Evolutionary conservation across 2,329 filamentous ascomycete genomes (phyloP).

Genomic region (Colletotrichum gigasporum): DNA sequence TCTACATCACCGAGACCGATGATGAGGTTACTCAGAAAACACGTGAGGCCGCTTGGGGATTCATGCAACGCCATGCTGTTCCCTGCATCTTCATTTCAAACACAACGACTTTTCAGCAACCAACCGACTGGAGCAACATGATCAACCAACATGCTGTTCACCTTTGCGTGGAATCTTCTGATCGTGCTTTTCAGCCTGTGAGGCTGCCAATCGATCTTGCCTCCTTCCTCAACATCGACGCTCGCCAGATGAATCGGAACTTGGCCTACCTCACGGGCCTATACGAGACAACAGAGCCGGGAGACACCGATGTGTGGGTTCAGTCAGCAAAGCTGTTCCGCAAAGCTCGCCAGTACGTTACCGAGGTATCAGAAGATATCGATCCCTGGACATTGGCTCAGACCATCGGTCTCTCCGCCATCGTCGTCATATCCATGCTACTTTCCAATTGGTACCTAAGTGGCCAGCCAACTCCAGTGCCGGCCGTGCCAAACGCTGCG

Average conservation of each 20-base stretch:
- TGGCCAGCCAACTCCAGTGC: not conserved
- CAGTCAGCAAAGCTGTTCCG: constrained; percentile 13
- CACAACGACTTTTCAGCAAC: constrained; percentile 47
- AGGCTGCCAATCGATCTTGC: constrained; percentile 58
- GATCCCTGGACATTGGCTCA: constrained; percentile 12
- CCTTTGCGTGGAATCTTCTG: constrained; percentile 54
- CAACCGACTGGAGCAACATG: constrained; percentile 44
- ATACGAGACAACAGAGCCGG: constrained; percentile 31
- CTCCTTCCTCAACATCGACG: constrained; percentile 60
- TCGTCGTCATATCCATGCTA: constrained; percentile 1
- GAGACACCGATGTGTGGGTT: not conserved
- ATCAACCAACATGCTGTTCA: constrained; percentile 55
- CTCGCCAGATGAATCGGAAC: constrained; percentile 63
- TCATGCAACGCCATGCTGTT: constrained; percentile 56
- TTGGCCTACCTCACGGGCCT: constrained; percentile 58
- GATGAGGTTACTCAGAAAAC: constrained; percentile 47
- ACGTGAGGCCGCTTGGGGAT: constrained; percentile 52
- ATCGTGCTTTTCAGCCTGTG: constrained; percentile 45
- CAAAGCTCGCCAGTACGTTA: not conserved
- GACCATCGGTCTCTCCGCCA: not conserved
- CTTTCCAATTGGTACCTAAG: constrained; percentile 10
- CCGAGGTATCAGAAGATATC: not conserved
- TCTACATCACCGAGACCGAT: constrained; percentile 57
- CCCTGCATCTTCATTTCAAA: constrained; percentile 60
- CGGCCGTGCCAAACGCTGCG: not conserved